phyloP scores from a whole-genome alignment of 441 rosid species.

The Brassica hybrid region DNA sequence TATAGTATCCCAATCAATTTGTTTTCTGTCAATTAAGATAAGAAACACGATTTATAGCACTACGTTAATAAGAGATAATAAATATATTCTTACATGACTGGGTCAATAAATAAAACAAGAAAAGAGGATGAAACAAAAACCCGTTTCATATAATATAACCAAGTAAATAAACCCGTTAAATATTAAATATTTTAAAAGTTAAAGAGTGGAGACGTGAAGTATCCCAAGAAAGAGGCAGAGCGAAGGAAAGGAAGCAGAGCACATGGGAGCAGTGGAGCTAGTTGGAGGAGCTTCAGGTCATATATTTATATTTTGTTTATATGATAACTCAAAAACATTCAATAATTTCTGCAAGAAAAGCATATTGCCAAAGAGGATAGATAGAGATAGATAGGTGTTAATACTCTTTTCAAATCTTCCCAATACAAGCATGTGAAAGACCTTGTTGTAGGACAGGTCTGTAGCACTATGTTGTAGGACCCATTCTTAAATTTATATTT shows the following conservation, averaged over 20 bases:
- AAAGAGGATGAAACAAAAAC: conserved; percentile 4
- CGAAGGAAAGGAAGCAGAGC: conserved; percentile 51
- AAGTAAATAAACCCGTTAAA: conserved; percentile 9
- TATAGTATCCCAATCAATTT: not conserved
- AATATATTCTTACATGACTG: too few species aligned
- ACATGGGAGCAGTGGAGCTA: conserved; percentile 83
- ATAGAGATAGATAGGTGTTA: conserved; percentile 27
- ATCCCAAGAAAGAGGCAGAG: conserved; percentile 45
- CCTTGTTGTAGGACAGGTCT: conserved; percentile 60
- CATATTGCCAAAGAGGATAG: conserved; percentile 45
- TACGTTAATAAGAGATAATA: not conserved
- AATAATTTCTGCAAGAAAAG: conserved; percentile 43
- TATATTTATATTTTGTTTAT: conserved; percentile 19
- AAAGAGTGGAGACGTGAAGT: conserved; percentile 39
- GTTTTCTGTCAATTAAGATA: not conserved
- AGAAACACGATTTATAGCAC: not conserved
- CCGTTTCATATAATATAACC: not conserved
- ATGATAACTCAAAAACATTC: conserved; percentile 3
- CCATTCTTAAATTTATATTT: conserved; percentile 17
- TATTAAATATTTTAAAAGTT: conserved; percentile 4
- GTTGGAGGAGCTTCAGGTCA: conserved; percentile 78
- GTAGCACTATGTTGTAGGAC: conserved; percentile 48
- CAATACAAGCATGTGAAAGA: conserved; percentile 63
- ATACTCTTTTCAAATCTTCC: conserved; percentile 36
- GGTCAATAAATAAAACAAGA: too few species aligned